These are phyloP conservation scores for Yamadazyma membranifaciens DNA, from an alignment of 1,139 yeast genomes.

Conservation along the genomic window DNA sequence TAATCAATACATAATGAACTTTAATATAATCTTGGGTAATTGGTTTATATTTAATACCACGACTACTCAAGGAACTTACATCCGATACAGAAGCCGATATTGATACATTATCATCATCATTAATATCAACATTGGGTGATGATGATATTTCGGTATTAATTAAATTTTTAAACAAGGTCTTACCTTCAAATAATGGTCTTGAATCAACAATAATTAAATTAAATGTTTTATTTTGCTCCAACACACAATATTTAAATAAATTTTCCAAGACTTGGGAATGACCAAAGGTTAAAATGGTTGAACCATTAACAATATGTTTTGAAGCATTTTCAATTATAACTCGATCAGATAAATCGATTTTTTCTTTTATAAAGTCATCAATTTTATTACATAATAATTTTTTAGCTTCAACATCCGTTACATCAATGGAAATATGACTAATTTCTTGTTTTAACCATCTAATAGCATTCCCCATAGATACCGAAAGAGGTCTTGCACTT, in stretches of 20 bases:
- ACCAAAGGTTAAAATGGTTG: conserved; percentile 84
- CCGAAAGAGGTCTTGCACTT: conserved; percentile 87
- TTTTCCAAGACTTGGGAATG: conserved; percentile 81
- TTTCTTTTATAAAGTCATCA: conserved; percentile 79
- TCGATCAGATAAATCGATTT: conserved; percentile 78
- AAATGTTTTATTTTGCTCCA: conserved; percentile 62
- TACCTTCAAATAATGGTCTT: conserved; percentile 95
- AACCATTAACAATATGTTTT: conserved; percentile 70
- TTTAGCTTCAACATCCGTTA: conserved; percentile 73
- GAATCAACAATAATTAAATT: conserved; percentile 88
- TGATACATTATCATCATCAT: conserved; percentile 35
- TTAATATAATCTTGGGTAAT: conserved; percentile 38
- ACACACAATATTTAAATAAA: conserved; percentile 67
- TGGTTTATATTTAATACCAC: conserved; percentile 18
- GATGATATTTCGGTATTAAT: conserved; percentile 30
- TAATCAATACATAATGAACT: conserved; percentile 66
- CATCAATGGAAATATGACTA: conserved; percentile 70
- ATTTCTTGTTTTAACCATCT: conserved; percentile 96
- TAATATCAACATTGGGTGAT: conserved; percentile 13
- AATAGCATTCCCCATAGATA: conserved; percentile 97
- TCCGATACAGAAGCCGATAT: conserved; percentile 20
- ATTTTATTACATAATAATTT: conserved; percentile 62
- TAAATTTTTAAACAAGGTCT: conserved; percentile 63
- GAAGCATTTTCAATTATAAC: conserved; percentile 83
- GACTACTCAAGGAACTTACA: conserved; percentile 37